phyloP scores from a whole-genome alignment of 257 asterid species.

The Avicennia marina region DNA sequence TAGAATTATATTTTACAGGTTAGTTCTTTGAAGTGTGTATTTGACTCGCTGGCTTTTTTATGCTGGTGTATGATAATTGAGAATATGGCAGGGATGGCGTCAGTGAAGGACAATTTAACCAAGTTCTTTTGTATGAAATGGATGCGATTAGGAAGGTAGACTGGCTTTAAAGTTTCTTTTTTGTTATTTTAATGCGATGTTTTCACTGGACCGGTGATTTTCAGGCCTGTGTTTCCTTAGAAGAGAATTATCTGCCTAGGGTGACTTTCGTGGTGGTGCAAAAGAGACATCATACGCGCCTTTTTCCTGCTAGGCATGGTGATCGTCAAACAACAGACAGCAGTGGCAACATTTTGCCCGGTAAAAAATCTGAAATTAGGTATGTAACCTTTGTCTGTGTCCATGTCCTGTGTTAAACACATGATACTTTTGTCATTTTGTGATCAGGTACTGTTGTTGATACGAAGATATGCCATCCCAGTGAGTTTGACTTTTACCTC shows the following conservation, averaged over 20 bases:
- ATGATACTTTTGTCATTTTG: background rate
- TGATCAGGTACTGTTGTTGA: slow-evolving; percentile 81
- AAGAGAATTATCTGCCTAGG: slow-evolving; percentile 44
- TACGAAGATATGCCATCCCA: slow-evolving; percentile 72
- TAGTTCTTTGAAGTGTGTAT: background rate
- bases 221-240: slow-evolving; percentile 68
- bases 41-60: background rate
- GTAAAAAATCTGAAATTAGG: slow-evolving; percentile 17
- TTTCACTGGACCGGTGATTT: slow-evolving; percentile 1
- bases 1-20: slow-evolving; percentile 78
- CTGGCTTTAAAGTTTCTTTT: background rate
- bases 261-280: slow-evolving; percentile 86
- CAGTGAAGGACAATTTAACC: slow-evolving; percentile 78
- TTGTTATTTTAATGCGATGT: background rate
- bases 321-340: slow-evolving; percentile 46
- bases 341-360: slow-evolving; percentile 90
- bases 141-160: slow-evolving; percentile 65
- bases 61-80: background rate
- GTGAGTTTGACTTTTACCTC: slow-evolving; percentile 69
- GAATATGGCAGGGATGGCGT: slow-evolving; percentile 73
- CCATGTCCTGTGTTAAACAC: background rate
- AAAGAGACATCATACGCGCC: slow-evolving; percentile 90
- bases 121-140: slow-evolving; percentile 62
- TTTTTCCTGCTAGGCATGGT: slow-evolving; percentile 50
- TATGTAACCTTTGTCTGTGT: background rate